These are phyloP conservation scores for Kentomonas sorsogonicus DNA, from an alignment of 208 protist species.

Conservation along the genomic window DNA sequence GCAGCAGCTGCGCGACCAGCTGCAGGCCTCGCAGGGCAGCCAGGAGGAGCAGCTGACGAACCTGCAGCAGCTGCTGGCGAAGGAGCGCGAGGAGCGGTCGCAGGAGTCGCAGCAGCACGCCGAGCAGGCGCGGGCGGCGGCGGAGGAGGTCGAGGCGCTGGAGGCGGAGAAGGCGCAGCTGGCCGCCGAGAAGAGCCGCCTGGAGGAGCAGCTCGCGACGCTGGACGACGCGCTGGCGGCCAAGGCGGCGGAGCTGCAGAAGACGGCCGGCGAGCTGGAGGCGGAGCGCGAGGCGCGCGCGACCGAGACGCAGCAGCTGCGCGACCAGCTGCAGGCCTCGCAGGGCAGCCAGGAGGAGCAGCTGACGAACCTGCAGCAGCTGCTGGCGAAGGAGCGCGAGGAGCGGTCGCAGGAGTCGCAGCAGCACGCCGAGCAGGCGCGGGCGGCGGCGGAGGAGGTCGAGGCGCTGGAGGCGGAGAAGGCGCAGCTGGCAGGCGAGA, in stretches of 20 bases:
- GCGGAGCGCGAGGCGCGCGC: constrained; percentile 13
- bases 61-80: background rate
- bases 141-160: constrained; percentile 5
- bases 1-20: constrained; percentile 1
- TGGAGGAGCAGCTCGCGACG: too few species aligned
- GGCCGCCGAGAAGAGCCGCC: too few species aligned
- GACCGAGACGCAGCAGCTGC: constrained; percentile 2
- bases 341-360: constrained; percentile 13
- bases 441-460: background rate
- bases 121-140: constrained; percentile 1
- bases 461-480: constrained; percentile 8
- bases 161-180: constrained; percentile 11
- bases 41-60: constrained; percentile 9
- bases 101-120: background rate
- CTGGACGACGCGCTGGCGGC: constrained; percentile 1
- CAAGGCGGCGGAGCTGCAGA: background rate
- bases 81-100: background rate
- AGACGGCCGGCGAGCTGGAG: constrained; percentile 1
- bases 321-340: constrained; percentile 6
- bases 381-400: background rate
- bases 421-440: background rate
- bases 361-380: constrained; percentile 4
- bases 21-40: constrained; percentile 6
- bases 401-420: constrained; percentile 10
- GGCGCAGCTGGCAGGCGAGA: too few species aligned